Evolutionary conservation across 108 stramenopile genomes (phyloP), one percentile per base, ranked within the genome.

Genomic region (Conticribra guillardii): DNA sequence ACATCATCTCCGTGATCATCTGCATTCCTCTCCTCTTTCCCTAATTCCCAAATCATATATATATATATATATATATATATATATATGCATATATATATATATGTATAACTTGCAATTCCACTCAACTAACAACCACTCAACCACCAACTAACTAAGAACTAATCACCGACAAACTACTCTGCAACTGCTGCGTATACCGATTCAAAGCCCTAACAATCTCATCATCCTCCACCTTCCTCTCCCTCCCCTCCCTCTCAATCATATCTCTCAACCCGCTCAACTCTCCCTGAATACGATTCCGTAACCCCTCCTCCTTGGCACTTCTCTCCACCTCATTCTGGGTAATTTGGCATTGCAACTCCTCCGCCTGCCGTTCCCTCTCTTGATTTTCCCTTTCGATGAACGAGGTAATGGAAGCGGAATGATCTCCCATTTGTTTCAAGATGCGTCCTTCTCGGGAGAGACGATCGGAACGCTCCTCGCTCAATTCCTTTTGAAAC

Each of bases 191-290:
- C 0, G 96, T 98, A 75, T 96, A 98, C 19, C 86, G 62, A 75
- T 97, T 91, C 74, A 98, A 78, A 5, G 94, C 96, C 33, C 82
- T 84, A 4, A 96, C 89, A 69, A 97, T 97, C 56, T 89, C 85
- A 53, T 92, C 90, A 75, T 98, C 97, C 52, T 88, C 87, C 34
- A 76, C 59, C 60, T 92, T 74, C 60, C 97, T 86, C 46, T 95
- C 94, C 54, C 68, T 61, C 34, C 64, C 58, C 84, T 98, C 97
- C 11, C 64, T 55, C 5, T 79, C 81, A 30, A 96, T 66, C 54
- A 89, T 86, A 19, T 79, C 78, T 58, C 85, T 76, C 52, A 98
- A 73, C 18, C 66, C 77, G 15, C 72, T 75, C 59, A 98, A 63
- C 74, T 97, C 96, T 23, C 74, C 73, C 26, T 89, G 67, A 54